Evolutionary conservation across 2,329 filamentous ascomycete genomes (phyloP).

Genomic region (Colletotrichum sp.): DNA sequence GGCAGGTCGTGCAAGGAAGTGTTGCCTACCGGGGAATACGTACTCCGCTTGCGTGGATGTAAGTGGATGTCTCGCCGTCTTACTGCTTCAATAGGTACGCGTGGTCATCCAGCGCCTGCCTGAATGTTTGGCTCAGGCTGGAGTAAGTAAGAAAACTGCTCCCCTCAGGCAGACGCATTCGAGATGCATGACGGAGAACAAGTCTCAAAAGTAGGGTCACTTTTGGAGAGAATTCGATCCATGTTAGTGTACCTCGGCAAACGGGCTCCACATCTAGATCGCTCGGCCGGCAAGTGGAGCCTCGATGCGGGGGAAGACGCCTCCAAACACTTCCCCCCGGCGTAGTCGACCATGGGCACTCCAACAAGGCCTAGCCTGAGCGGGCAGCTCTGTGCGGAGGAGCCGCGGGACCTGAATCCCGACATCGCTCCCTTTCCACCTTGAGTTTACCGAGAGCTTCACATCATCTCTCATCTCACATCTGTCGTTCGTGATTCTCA

Average conservation of each 20-base stretch:
- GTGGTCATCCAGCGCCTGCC: neutral
- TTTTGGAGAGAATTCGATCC: neutral
- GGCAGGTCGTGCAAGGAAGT: neutral
- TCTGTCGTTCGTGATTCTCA: neutral
- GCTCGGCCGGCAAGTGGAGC: slow-evolving; percentile 16
- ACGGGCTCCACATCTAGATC: slow-evolving; percentile 1
- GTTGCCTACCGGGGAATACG: neutral
- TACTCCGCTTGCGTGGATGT: neutral
- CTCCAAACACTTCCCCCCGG: neutral
- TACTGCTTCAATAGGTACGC: neutral
- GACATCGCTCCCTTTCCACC: slow-evolving; percentile 7
- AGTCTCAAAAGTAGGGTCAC: neutral
- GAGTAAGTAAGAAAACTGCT: neutral
- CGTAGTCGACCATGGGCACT: neutral
- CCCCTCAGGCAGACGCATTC: neutral
- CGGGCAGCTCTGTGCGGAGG: slow-evolving; percentile 13
- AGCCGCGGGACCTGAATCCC: neutral
- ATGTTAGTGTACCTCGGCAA: slow-evolving; percentile 11
- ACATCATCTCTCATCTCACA: neutral
- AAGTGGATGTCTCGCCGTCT: neutral
- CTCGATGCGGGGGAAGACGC: slow-evolving; percentile 18
- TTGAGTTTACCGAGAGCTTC: neutral
- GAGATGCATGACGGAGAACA: neutral
- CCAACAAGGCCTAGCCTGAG: neutral
- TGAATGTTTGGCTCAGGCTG: neutral